A percentile compares a stretch with the other conserved stretches of the same genome.
Evolutionary conservation across 2,329 filamentous ascomycete genomes (phyloP).

Genomic region (Triangularia verruculosa): DNA sequence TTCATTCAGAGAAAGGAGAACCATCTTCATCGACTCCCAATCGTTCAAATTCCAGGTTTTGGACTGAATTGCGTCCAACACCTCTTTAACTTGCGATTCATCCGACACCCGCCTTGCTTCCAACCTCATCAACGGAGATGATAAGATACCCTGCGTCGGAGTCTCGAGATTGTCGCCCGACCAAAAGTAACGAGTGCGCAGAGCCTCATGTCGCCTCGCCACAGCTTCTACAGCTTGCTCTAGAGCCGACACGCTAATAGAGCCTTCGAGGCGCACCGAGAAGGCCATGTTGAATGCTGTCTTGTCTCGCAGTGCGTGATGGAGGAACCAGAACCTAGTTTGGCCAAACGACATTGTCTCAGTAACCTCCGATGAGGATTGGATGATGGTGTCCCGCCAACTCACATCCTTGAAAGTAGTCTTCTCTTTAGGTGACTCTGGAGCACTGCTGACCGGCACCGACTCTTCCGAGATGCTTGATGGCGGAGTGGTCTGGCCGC

Average conservation of each 20-base stretch:
- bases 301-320: slow-evolving; percentile 34
- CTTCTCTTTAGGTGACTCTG: not conserved
- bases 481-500: too few relatives aligned
- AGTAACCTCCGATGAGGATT: not conserved
- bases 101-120: not conserved
- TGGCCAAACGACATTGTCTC: slow-evolving; percentile 26
- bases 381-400: not conserved
- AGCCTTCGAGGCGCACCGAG: slow-evolving; percentile 34
- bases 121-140: not conserved
- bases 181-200: slow-evolving; percentile 31
- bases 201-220: slow-evolving; percentile 32
- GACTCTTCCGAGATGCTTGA: too few relatives aligned
- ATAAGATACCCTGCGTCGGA: not conserved
- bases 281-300: slow-evolving; percentile 39
- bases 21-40: not conserved
- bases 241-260: slow-evolving; percentile 27
- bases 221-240: slow-evolving; percentile 34
- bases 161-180: not conserved
- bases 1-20: not conserved
- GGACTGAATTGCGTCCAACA: not conserved
- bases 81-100: slow-evolving; percentile 7
- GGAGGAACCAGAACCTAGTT: slow-evolving; percentile 41
- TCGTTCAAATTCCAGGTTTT: not conserved
- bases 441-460: too few relatives aligned
- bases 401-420: not conserved